Conservation (phyloP, 306 rosid genomes). For the Datisca glomerata region DNA sequence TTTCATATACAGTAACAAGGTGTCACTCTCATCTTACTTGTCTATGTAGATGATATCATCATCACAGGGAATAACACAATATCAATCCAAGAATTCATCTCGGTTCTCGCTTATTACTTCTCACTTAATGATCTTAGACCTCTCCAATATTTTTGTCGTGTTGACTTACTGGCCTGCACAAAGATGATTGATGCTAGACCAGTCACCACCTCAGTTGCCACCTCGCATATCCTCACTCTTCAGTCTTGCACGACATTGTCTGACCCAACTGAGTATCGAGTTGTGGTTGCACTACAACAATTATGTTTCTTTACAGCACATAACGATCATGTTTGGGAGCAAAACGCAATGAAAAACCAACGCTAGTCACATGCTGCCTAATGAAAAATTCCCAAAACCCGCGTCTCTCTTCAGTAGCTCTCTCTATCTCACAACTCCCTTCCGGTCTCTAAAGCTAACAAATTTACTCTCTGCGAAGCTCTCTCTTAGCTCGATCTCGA, state of each 20-base stretch:
- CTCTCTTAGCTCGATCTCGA: too few species aligned
- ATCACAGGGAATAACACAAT: neutral
- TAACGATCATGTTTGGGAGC: too few species aligned
- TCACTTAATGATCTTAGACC: neutral
- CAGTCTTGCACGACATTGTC: neutral
- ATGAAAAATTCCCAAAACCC: too few species aligned
- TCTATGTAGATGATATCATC: constrained; percentile 3
- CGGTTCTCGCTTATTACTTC: neutral
- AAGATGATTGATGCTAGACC: too few species aligned
- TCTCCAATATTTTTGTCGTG: neutral
- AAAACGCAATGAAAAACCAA: too few species aligned
- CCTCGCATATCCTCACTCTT: neutral
- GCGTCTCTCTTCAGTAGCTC: too few species aligned
- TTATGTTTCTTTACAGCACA: too few species aligned
- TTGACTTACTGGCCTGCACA: constrained; percentile 1
- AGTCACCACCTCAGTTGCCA: too few species aligned
- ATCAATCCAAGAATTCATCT: neutral
- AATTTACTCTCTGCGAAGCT: too few species aligned
- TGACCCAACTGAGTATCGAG: neutral
- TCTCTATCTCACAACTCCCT: too few species aligned
- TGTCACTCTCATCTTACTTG: neutral
- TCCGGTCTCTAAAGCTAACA: too few species aligned
- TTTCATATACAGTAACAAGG: neutral
- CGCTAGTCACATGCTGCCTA: too few species aligned
- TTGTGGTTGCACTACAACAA: neutral